A percentile compares a stretch with the other conserved stretches of the same genome.
Evolutionary conservation across 495 filamentous ascomycete species (phyloP).

Genomic region (Xylaria grammica): DNA sequence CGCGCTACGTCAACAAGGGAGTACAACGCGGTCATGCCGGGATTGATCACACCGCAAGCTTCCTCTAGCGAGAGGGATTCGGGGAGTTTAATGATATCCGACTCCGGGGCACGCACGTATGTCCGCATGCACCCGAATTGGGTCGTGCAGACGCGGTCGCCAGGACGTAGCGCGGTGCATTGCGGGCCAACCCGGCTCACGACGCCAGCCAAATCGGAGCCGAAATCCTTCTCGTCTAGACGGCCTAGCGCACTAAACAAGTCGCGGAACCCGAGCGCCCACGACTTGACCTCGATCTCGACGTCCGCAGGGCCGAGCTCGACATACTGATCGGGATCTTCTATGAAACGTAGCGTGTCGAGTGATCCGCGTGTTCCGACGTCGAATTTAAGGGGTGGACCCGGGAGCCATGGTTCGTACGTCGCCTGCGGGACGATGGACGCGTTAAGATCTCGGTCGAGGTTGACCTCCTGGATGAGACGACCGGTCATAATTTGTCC

Average conservation of each 20-base stretch:
- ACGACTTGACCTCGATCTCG: background rate
- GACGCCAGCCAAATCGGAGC: background rate
- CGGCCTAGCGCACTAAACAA: background rate
- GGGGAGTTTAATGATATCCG: conserved; percentile 32
- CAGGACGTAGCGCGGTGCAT: background rate
- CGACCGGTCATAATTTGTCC: conserved; percentile 34
- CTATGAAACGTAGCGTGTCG: conserved; percentile 33
- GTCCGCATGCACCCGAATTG: background rate
- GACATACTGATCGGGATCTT: conserved; percentile 27
- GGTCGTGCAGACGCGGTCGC: background rate
- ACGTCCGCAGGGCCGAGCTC: background rate
- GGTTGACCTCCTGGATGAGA: conserved; percentile 27
- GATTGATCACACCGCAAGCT: conserved; percentile 44
- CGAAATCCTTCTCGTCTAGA: background rate
- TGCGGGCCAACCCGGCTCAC: background rate
- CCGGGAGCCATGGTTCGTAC: conserved; percentile 28
- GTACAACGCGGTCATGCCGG: conserved; percentile 59
- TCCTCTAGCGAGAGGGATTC: conserved; percentile 32
- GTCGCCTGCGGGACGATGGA: conserved; percentile 29
- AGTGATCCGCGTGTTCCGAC: conserved; percentile 31
- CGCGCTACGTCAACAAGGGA: conserved; percentile 45
- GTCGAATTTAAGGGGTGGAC: conserved; percentile 31
- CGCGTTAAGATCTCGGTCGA: conserved; percentile 23
- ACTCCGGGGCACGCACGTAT: background rate
- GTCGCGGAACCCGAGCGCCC: background rate